Evolutionary conservation across 257 asterid genomes (phyloP), one percentile per base, ranked within the genome.

Genomic region (Scutellaria barbata): DNA sequence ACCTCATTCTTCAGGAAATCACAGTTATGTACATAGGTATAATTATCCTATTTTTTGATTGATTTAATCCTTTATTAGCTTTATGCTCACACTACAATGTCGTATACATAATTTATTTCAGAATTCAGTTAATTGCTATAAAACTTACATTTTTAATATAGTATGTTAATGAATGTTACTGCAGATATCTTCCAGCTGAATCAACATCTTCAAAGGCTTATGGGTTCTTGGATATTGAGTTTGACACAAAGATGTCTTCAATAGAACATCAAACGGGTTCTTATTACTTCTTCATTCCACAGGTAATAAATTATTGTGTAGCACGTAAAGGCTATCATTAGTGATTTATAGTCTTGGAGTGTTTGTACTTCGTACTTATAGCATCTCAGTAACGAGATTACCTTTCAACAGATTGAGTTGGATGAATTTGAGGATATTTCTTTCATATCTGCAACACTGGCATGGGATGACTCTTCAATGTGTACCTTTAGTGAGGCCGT

Each of bases 231-330:
- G 90, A 88, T 79, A 75, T 80, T 73, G 80, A 84, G 73, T 76
- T 87, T 50, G 91, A 90, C 73, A 48, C 80, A 33, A 35, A 64
- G 55, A 69, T 77, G 71, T 76, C 90, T 30, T 48, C 80, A 67
- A 16, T 83, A 74, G 82, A 85, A 83, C 82, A 68, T 55, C 85
- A 86, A 79, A 77, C 63, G 60, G 96, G 96, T 72, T 80, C 94
- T 41, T 81, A 71, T 83, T 74, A 84, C 84, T 78, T 90, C 71
- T 88, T 90, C 79, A 81, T 92, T 54, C 98, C 98, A 45, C 96
- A 90, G 85, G 98, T 83, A 82, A 74, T 13, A 64, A 17, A 61
- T 53, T 40, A 63, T 66, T 66, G 58, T 63, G 60, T 50, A 43
- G 70, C 59, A 63, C 52, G 63, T 72, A 65, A 20, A 68, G 9